These are phyloP conservation scores for Didymella pinodella DNA, from an alignment of 2,329 filamentous ascomycete species.

Conservation along the genomic window DNA sequence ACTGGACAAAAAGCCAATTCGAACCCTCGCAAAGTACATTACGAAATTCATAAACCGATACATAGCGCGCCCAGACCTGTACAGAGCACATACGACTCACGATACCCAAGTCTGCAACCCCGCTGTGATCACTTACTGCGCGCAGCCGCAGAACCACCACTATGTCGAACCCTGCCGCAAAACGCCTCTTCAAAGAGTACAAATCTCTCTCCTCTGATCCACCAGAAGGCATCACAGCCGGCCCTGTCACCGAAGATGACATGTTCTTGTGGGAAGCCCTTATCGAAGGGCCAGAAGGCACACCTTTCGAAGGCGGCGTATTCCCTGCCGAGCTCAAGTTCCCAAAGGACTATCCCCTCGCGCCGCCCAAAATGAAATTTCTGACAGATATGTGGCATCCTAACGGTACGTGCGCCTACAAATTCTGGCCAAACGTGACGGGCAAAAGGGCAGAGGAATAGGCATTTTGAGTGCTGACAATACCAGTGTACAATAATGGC, in stretches of 20 bases:
- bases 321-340: slow-evolving; percentile 88
- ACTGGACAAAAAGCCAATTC: neutral
- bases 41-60: neutral
- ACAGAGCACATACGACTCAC: neutral
- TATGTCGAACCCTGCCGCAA: slow-evolving; percentile 66
- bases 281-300: slow-evolving; percentile 94
- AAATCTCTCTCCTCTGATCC: slow-evolving; percentile 91
- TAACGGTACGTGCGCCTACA: slow-evolving; percentile 66
- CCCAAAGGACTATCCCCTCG: slow-evolving; percentile 82
- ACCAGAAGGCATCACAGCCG: slow-evolving; percentile 96
- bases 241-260: slow-evolving; percentile 92
- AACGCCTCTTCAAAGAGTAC: slow-evolving; percentile 95
- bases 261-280: slow-evolving; percentile 95
- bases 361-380: slow-evolving; percentile 90
- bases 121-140: neutral
- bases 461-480: neutral
- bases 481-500: slow-evolving; percentile 77
- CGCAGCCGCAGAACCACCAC: slow-evolving; percentile 7
- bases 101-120: neutral
- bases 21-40: neutral
- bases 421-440: too few relatives aligned
- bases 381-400: slow-evolving; percentile 89
- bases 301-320: slow-evolving; percentile 93
- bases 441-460: too few relatives aligned
- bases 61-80: neutral